A percentile compares a stretch with the other conserved stretches of the same genome.
These are phyloP conservation scores for Lactifluus piperatus DNA, from an alignment of 768 basidiomycete species.

Conservation along the genomic window DNA sequence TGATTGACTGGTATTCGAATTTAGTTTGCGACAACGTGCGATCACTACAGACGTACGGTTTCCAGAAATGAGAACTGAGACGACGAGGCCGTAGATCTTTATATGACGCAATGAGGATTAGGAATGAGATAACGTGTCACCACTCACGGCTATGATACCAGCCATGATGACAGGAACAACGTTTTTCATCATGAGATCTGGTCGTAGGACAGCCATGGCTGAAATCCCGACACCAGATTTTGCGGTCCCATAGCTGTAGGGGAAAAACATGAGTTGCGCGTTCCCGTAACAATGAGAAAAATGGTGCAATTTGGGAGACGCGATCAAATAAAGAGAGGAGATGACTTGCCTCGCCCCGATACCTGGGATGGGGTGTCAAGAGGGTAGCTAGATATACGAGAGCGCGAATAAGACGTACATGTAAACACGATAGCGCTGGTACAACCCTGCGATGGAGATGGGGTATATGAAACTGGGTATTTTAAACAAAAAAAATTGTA, in stretches of 20 bases:
- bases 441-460: slow-evolving; percentile 61
- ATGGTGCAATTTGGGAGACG: neutral
- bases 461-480: too few relatives aligned
- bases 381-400: neutral
- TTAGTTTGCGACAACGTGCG: neutral
- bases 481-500: neutral
- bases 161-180: slow-evolving; percentile 94
- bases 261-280: neutral
- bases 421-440: slow-evolving; percentile 97
- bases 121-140: slow-evolving; percentile 60
- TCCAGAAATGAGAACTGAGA: slow-evolving; percentile 92
- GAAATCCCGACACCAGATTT: slow-evolving; percentile 98
- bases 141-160: slow-evolving; percentile 99
- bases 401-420: slow-evolving; percentile 45
- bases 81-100: slow-evolving; percentile 99
- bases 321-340: too few relatives aligned
- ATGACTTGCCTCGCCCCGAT: slow-evolving; percentile 71
- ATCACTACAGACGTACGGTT: slow-evolving; percentile 50
- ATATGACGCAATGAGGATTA: slow-evolving; percentile 21
- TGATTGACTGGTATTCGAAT: slow-evolving; percentile 7
- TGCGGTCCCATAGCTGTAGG: slow-evolving; percentile 87
- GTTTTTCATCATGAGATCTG: slow-evolving; percentile 86
- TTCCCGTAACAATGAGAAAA: neutral
- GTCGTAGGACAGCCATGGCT: slow-evolving; percentile 89
- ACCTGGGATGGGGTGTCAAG: slow-evolving; percentile 34